A percentile compares a stretch with the other conserved stretches of the same genome.
Evolutionary conservation across 2,329 filamentous ascomycete species (phyloP).

Genomic region (Myriangium duriaei): DNA sequence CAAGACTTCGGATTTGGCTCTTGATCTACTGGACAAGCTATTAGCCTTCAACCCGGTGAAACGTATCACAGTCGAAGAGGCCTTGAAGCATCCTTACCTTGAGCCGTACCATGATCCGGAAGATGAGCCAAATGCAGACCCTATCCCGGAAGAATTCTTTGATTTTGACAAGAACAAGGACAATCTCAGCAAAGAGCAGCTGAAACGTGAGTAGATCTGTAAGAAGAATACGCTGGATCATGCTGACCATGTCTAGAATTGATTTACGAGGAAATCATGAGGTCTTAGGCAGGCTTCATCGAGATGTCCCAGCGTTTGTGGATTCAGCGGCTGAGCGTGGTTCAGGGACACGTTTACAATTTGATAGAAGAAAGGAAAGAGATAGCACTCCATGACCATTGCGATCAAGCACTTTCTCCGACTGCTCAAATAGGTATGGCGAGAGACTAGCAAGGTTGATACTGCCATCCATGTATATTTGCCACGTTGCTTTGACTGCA

Average conservation of each 20-base stretch:
- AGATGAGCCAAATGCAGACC: constrained; percentile 90
- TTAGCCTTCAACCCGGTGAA: constrained; percentile 97
- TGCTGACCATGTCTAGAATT: constrained; percentile 39
- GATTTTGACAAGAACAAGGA: constrained; percentile 99
- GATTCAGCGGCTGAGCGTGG: too few relatives aligned
- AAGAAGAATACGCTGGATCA: neutral
- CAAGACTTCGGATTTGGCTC: constrained; percentile 92
- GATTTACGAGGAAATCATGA: constrained; percentile 96
- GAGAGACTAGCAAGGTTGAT: too few relatives aligned
- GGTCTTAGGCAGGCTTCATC: constrained; percentile 30
- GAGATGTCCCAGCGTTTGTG: too few relatives aligned
- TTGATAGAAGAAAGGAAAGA: too few relatives aligned
- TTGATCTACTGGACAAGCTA: constrained; percentile 89
- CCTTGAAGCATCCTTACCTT: constrained; percentile 91
- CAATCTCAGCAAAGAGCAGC: constrained; percentile 90
- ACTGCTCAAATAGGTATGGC: too few relatives aligned
- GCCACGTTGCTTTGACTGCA: too few relatives aligned
- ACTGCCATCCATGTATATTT: too few relatives aligned
- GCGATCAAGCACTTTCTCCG: too few relatives aligned
- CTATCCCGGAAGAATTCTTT: constrained; percentile 98
- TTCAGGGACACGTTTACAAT: too few relatives aligned
- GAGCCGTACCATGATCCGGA: constrained; percentile 98
- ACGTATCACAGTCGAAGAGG: constrained; percentile 95
- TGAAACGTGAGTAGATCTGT: constrained; percentile 55
- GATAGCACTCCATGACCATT: too few relatives aligned